Base-by-base conservation (phyloP, 805 yeast genomes). In the Spathaspora sp. region DNA sequence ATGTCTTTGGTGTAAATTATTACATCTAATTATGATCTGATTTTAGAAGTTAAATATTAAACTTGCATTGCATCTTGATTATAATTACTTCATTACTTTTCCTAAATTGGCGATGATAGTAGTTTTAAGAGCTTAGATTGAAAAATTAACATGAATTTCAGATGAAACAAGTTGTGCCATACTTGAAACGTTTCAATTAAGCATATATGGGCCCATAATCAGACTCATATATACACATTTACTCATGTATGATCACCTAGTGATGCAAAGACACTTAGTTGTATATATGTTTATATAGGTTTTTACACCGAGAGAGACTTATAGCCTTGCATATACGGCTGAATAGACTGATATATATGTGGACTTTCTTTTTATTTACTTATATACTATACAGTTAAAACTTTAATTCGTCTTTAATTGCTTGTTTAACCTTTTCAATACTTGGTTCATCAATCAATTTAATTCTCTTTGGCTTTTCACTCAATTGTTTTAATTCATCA, bases 401-500 rank as follows among this genome's bases (percentile, higher is more conserved):
- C 38, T 52, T 50, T 23, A 56, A 54, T 46, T 86, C 90, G 62
- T 85, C 88, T 51, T 85, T 81, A 53, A 94, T 89, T 46, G 86
- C 85, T 43, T 73, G 64, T 73, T 94, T 92, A 51, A 93, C 86
- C 56, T 82, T 78, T 62, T 85, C 86, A 55, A 87, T 75, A 55
- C 89, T 88, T 42, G 94, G 83, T 61, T 78, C 80, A 55, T 86
- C 89, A 45, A 91, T 80, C 52, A 81, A 76, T 54, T 78, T 81
- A 58, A 89, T 82, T 72, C 88, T 89, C 74, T 89, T 85, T 63
- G 87, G 86, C 68, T 89, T 76, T 8, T 78, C 64, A 47, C 87
- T 73, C 66, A 94, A 80, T 46, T 80, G 80, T 69, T 80, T 86
- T 70, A 94, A 81, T 71, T 90, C 97, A 28, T 78, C 89, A 39